Evolutionary conservation across 345 rosid genomes (phyloP).

Genomic region (Gossypium raimondii): DNA sequence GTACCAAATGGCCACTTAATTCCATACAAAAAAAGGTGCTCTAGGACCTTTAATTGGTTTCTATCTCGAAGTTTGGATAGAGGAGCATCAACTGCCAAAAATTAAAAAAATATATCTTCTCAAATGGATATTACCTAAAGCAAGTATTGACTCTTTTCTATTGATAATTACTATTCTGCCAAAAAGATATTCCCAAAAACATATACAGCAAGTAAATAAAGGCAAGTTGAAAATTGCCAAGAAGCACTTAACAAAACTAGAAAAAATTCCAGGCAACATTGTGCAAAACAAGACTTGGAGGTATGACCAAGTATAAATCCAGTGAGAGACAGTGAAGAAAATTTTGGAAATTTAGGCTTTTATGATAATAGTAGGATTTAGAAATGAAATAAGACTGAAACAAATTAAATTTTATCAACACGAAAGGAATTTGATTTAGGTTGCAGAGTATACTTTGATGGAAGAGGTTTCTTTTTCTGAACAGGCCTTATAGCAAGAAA

Average conservation of each 20-base stretch:
- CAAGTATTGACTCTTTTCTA: background rate
- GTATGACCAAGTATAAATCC: background rate
- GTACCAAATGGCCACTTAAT: background rate
- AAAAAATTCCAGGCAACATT: background rate
- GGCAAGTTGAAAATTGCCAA: background rate
- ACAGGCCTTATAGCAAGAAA: background rate
- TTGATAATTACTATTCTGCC: background rate
- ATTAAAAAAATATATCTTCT: background rate
- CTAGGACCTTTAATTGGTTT: background rate
- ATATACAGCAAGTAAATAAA: background rate
- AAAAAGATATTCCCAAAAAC: background rate
- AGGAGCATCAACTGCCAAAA: background rate
- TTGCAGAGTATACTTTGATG: background rate
- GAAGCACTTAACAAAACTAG: background rate
- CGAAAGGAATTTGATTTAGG: background rate
- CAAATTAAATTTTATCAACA: background rate
- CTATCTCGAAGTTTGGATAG: background rate
- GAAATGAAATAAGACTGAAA: background rate
- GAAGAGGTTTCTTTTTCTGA: background rate
- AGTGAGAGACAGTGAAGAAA: background rate
- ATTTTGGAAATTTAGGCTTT: background rate
- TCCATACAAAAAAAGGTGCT: background rate
- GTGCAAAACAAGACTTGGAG: background rate
- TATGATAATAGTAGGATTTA: background rate
- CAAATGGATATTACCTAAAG: background rate